Percentiles rank a stretch among this genome's conserved stretches.
Evolutionary conservation across 1,139 yeast species (phyloP).

Genomic region (Scheffersomyces insectosa): DNA sequence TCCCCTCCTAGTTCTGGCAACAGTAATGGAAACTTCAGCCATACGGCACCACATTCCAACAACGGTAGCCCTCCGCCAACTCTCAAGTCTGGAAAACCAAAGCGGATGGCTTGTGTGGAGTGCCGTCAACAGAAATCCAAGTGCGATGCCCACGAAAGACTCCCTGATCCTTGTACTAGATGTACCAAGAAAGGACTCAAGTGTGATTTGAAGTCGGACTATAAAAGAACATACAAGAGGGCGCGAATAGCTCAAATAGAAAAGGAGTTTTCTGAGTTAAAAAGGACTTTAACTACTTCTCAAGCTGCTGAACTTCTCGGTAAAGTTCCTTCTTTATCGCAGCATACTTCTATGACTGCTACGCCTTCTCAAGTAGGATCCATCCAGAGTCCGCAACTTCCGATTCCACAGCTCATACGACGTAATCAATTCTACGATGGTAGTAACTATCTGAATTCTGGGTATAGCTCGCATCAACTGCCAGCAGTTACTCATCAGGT

Average conservation of each 20-base stretch:
- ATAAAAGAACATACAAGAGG: constrained; percentile 85
- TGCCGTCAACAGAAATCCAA: constrained; percentile 92
- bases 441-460: not conserved
- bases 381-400: not conserved
- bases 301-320: constrained; percentile 49
- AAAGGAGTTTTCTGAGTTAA: constrained; percentile 68
- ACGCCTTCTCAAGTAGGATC: not conserved
- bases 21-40: not conserved
- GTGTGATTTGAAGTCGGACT: constrained; percentile 77
- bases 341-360: not conserved
- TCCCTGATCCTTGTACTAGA: constrained; percentile 82
- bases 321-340: constrained; percentile 30
- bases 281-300: constrained; percentile 54
- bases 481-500: constrained; percentile 4
- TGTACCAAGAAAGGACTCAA: constrained; percentile 68
- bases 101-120: constrained; percentile 88
- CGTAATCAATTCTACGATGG: not conserved
- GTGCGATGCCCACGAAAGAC: constrained; percentile 80
- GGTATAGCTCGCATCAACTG: constrained; percentile 2
- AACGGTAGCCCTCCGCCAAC: constrained; percentile 7
- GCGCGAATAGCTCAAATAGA: constrained; percentile 85
- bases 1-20: constrained; percentile 5
- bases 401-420: not conserved
- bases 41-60: constrained; percentile 5
- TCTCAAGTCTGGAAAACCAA: constrained; percentile 29